Evolutionary conservation across 1,139 yeast genomes (phyloP).

Genomic region (Candida mesenterica): DNA sequence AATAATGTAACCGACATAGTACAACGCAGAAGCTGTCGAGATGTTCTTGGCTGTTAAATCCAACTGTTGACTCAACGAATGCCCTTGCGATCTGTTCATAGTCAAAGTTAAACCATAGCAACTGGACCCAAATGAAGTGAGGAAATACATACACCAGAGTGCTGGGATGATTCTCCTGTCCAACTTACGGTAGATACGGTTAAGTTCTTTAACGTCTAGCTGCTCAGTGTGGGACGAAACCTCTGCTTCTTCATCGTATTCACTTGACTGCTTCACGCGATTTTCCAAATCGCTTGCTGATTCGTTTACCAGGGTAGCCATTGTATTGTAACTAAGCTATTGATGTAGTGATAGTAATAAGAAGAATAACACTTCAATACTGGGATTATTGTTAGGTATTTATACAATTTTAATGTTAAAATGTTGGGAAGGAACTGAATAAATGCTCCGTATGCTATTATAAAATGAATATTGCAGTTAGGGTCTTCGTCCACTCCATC

Average conservation of each 20-base stretch:
- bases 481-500: no score
- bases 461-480: no score
- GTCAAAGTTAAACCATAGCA: conserved; percentile 81
- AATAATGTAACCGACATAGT: conserved; percentile 78
- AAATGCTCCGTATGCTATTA: no score
- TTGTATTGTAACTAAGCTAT: no score
- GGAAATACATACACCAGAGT: conserved; percentile 74
- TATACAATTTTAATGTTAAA: no score
- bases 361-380: no score
- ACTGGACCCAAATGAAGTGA: conserved; percentile 74
- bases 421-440: no score
- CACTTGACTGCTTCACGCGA: background rate
- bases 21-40: conserved; percentile 76
- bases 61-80: conserved; percentile 59
- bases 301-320: background rate
- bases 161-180: conserved; percentile 80
- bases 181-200: conserved; percentile 61
- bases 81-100: conserved; percentile 66
- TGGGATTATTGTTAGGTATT: no score
- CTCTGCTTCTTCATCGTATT: conserved; percentile 3
- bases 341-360: background rate
- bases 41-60: conserved; percentile 53
- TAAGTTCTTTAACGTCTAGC: conserved; percentile 32
- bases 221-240: background rate
- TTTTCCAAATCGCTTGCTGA: background rate